Evolutionary conservation across 495 filamentous ascomycete species (phyloP).

Genomic region (Xylaria nigripes): DNA sequence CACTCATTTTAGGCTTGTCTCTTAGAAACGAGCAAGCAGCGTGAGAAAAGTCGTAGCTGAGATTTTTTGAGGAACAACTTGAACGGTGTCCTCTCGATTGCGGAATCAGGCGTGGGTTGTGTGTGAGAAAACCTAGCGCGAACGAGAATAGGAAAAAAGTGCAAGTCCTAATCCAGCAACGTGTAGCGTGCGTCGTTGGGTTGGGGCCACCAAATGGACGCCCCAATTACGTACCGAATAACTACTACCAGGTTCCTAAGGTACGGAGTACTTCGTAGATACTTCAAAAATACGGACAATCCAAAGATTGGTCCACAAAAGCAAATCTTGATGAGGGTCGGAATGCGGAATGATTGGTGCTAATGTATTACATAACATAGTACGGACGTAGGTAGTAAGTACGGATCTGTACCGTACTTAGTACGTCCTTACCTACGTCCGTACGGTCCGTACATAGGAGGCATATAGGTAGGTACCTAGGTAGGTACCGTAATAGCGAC

Average conservation of each 20-base stretch:
- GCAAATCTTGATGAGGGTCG: too few relatives aligned
- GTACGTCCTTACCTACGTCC: too few relatives aligned
- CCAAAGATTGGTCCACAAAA: too few relatives aligned
- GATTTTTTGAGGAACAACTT: not conserved
- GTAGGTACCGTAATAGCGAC: too few relatives aligned
- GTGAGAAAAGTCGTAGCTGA: conserved; percentile 4
- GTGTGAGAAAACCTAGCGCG: conserved; percentile 12
- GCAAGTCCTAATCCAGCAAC: not conserved
- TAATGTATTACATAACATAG: too few relatives aligned
- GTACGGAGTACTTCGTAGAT: too few relatives aligned
- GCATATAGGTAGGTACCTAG: too few relatives aligned
- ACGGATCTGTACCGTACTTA: too few relatives aligned
- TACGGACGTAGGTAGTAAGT: too few relatives aligned
- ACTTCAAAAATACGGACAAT: too few relatives aligned
- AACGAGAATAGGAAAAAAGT: conserved; percentile 5
- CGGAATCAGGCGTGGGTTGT: conserved; percentile 7
- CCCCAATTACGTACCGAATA: not conserved
- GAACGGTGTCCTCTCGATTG: conserved; percentile 2
- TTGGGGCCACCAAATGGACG: not conserved
- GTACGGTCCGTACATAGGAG: too few relatives aligned
- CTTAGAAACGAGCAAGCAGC: not conserved
- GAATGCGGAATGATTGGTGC: too few relatives aligned
- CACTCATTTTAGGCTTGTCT: conserved; percentile 66
- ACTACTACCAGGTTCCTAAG: not conserved
- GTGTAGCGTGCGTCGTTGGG: not conserved